These are phyloP conservation scores for Nakazawaea wickerhamii DNA, from an alignment of 805 yeast species.

Conservation along the genomic window DNA sequence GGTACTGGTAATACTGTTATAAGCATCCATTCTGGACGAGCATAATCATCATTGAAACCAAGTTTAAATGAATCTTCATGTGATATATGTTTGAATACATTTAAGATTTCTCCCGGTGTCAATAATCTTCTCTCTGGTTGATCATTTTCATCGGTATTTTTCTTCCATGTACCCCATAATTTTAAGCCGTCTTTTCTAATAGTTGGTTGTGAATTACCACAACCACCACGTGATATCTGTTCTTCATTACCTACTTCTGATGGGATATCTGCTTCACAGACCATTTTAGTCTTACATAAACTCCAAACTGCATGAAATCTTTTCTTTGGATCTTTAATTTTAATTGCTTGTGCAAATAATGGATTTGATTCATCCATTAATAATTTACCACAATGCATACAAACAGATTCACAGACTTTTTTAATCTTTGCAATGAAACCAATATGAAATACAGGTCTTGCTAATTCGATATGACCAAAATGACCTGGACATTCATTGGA, in stretches of 20 bases:
- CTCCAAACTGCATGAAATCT: slow-evolving; percentile 97
- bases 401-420: slow-evolving; percentile 91
- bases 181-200: slow-evolving; percentile 94
- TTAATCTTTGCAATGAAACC: slow-evolving; percentile 92
- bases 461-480: slow-evolving; percentile 97
- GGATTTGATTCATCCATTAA: slow-evolving; percentile 79
- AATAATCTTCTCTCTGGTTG: slow-evolving; percentile 90
- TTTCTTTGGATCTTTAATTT: slow-evolving; percentile 89
- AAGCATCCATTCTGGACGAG: slow-evolving; percentile 98
- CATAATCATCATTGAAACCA: slow-evolving; percentile 93
- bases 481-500: slow-evolving; percentile 99
- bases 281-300: slow-evolving; percentile 84
- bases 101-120: slow-evolving; percentile 83
- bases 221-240: slow-evolving; percentile 80
- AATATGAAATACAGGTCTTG: slow-evolving; percentile 97
- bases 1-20: slow-evolving; percentile 98
- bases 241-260: slow-evolving; percentile 50
- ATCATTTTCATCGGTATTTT: slow-evolving; percentile 69
- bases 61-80: slow-evolving; percentile 73
- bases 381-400: slow-evolving; percentile 98
- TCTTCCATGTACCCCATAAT: slow-evolving; percentile 98
- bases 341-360: slow-evolving; percentile 80
- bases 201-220: slow-evolving; percentile 96
- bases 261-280: slow-evolving; percentile 84
- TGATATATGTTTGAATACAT: slow-evolving; percentile 87